Percentiles rank a stretch among this genome's conserved stretches.
Evolutionary conservation across 78 protist species (phyloP).

Genomic region (Dictyostelium capitatum): DNA sequence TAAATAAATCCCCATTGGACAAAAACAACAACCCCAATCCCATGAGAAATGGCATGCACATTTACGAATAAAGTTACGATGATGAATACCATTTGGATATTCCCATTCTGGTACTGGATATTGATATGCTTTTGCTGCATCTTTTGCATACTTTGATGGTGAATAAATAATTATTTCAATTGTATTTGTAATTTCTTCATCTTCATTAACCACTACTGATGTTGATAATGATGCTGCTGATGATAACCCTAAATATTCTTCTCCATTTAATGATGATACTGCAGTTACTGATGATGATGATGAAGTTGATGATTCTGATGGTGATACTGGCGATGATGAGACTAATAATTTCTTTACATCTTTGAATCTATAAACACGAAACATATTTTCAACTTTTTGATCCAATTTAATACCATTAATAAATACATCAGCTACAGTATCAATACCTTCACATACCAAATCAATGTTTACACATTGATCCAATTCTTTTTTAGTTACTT

Average conservation of each 20-base stretch:
- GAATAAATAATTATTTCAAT: slow-evolving; percentile 29
- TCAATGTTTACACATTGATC: background rate
- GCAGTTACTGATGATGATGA: too few relatives aligned
- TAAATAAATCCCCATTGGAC: slow-evolving; percentile 62
- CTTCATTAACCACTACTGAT: background rate
- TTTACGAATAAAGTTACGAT: slow-evolving; percentile 76
- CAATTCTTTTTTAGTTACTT: background rate
- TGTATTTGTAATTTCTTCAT: background rate
- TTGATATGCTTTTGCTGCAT: background rate
- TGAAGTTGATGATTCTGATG: background rate
- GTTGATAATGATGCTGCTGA: too few relatives aligned
- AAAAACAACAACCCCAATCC: slow-evolving; percentile 81
- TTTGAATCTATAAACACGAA: slow-evolving; percentile 23
- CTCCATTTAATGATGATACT: too few relatives aligned
- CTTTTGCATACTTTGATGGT: slow-evolving; percentile 40
- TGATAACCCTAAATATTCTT: too few relatives aligned
- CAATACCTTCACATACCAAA: slow-evolving; percentile 71
- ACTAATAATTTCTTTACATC: slow-evolving; percentile 14
- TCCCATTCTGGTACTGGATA: slow-evolving; percentile 78
- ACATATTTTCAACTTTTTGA: slow-evolving; percentile 33
- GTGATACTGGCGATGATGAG: background rate
- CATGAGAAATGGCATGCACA: slow-evolving; percentile 69
- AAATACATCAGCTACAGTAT: slow-evolving; percentile 60
- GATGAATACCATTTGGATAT: slow-evolving; percentile 80
- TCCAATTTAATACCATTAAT: slow-evolving; percentile 25